Percentiles rank a stretch among this genome's conserved stretches.
phyloP scores from a whole-genome alignment of 2,329 filamentous ascomycete genomes.

The Alternaria panax region DNA sequence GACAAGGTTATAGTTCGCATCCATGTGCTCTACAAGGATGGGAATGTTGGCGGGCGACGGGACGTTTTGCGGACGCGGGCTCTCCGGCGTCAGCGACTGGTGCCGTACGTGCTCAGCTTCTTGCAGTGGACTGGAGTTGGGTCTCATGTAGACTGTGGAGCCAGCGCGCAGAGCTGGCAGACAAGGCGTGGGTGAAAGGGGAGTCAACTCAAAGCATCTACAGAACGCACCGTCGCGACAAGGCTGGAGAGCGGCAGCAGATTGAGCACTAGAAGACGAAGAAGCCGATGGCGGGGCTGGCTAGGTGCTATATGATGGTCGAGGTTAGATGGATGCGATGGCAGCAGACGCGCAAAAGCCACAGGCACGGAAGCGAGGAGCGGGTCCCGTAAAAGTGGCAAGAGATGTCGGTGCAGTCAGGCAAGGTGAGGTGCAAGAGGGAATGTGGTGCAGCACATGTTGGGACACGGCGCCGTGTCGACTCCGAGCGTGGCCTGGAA shows the following conservation, averaged over 20 bases:
- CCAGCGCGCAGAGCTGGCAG: conserved; percentile 27
- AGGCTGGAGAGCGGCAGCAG: conserved; percentile 17
- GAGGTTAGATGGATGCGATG: conserved; percentile 5
- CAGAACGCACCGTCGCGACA: conserved; percentile 26
- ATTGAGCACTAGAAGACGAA: conserved; percentile 11
- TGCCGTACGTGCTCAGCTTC: conserved; percentile 67
- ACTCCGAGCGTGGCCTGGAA: conserved; percentile 17
- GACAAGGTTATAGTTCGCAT: conserved; percentile 73
- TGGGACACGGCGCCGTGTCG: conserved; percentile 21
- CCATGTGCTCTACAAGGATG: conserved; percentile 74
- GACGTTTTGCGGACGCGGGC: conserved; percentile 73
- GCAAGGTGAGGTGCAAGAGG: conserved; percentile 13
- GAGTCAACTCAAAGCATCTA: conserved; percentile 30
- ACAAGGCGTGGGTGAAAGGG: conserved; percentile 12
- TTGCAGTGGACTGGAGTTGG: conserved; percentile 61
- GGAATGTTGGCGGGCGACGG: conserved; percentile 73
- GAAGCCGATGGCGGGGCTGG: conserved; percentile 24
- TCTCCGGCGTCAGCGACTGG: conserved; percentile 72
- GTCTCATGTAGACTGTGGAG: conserved; percentile 59
- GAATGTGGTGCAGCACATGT: conserved; percentile 25
- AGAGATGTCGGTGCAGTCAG: conserved; percentile 20
- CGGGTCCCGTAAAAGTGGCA: conserved; percentile 23
- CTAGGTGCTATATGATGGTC: conserved; percentile 20
- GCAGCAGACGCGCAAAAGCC: conserved; percentile 8
- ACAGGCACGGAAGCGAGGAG: conserved; percentile 15